These are phyloP conservation scores for Bolboschoenus planiculmis DNA, from an alignment of 176 grass and related monocot species.

Conservation along the genomic window DNA sequence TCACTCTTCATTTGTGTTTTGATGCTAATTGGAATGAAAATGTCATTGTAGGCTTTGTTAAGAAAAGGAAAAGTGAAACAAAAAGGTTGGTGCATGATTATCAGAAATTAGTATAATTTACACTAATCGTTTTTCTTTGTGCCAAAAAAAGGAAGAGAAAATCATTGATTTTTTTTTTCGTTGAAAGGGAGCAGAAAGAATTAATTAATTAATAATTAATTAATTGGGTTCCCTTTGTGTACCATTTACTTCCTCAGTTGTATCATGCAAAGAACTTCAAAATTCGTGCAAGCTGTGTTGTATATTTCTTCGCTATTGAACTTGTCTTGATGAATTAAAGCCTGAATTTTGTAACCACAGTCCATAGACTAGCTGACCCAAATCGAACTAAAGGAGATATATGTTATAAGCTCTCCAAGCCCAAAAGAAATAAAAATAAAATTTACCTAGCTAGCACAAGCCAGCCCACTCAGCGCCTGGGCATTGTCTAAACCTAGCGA, in stretches of 20 bases:
- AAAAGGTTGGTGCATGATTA: not conserved
- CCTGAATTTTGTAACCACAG: no score
- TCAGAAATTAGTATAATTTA: not conserved
- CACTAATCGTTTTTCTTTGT: not conserved
- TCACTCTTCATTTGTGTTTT: not conserved
- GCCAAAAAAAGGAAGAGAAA: not conserved
- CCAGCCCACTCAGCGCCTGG: not conserved
- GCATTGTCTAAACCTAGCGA: no score
- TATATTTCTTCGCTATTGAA: no score
- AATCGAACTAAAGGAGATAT: not conserved
- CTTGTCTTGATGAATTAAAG: no score
- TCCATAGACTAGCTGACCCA: no score
- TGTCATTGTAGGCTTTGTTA: not conserved
- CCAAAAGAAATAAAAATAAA: not conserved
- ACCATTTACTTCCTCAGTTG: not conserved
- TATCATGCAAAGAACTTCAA: not conserved
- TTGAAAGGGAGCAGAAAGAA: no score
- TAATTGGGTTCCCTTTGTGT: not conserved
- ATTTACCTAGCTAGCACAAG: not conserved
- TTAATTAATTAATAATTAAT: no score
- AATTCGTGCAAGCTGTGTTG: not conserved
- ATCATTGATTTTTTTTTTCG: not conserved
- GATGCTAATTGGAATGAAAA: not conserved
- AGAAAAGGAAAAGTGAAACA: not conserved
- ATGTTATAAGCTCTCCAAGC: not conserved